Evolutionary conservation across 2,329 filamentous ascomycete genomes (phyloP).

Genomic region (Epichloe baconii): DNA sequence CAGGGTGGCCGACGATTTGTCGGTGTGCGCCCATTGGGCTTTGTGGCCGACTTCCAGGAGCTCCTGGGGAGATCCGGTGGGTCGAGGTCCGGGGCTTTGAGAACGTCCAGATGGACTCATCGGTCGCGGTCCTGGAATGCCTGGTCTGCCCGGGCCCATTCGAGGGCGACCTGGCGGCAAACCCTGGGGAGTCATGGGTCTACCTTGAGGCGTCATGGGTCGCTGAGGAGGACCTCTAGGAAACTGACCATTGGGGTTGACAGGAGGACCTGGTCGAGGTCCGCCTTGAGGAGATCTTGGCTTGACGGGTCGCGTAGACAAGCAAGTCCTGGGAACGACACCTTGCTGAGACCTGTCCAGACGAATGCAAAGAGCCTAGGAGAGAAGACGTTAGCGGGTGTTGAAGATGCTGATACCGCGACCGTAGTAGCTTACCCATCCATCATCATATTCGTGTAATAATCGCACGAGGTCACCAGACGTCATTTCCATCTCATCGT

Average conservation of each 20-base stretch:
- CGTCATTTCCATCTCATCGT: constrained; percentile 74
- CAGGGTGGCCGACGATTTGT: constrained; percentile 29
- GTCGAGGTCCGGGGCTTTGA: neutral
- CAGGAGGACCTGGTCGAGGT: constrained; percentile 37
- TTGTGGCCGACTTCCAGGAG: constrained; percentile 22
- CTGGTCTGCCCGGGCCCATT: constrained; percentile 11
- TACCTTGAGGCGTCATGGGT: constrained; percentile 19
- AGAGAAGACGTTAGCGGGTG: neutral
- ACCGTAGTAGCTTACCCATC: constrained; percentile 59
- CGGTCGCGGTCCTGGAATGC: constrained; percentile 16
- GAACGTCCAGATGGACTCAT: constrained; percentile 28
- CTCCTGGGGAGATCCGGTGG: constrained; percentile 14
- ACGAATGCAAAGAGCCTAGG: constrained; percentile 68
- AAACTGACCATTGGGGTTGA: constrained; percentile 24
- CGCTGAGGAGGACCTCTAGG: constrained; percentile 17
- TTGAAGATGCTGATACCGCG: constrained; percentile 10
- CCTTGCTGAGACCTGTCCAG: constrained; percentile 87
- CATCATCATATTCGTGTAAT: constrained; percentile 94
- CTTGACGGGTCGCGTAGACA: constrained; percentile 85
- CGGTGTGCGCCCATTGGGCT: constrained; percentile 29
- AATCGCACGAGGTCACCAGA: constrained; percentile 77
- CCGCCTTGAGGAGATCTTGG: constrained; percentile 49
- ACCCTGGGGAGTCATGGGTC: constrained; percentile 4
- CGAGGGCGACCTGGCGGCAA: constrained; percentile 2
- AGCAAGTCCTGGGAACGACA: constrained; percentile 83